A percentile compares a stretch with the other conserved stretches of the same genome.
Conservation (phyloP, 345 rosid species). For the Euphorbia pulcherrima region DNA sequence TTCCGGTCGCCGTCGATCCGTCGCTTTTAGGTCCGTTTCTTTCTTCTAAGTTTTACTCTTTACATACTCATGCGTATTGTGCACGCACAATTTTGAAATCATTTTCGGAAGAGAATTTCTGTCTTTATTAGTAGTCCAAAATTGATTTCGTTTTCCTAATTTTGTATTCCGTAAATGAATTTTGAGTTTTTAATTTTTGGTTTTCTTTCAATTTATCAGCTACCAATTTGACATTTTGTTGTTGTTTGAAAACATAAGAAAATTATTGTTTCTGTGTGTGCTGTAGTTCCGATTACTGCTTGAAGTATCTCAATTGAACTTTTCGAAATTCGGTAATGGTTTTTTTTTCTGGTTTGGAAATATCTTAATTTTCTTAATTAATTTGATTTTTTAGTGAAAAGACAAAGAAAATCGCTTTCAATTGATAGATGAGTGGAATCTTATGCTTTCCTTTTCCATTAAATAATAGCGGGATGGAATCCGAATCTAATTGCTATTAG, state of each 20-base stretch:
- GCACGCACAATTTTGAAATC: neutral
- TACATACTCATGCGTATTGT: neutral
- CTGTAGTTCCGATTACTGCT: neutral
- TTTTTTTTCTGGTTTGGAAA: neutral
- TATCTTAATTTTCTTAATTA: neutral
- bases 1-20: constrained; percentile 16
- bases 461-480: neutral
- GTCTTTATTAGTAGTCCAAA: neutral
- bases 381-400: neutral
- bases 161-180: neutral
- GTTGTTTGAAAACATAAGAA: neutral
- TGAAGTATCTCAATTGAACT: neutral
- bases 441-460: constrained; percentile 3
- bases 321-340: neutral
- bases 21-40: constrained; percentile 9
- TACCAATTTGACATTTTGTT: neutral
- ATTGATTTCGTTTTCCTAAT: neutral
- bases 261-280: neutral
- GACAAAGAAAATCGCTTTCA: constrained; percentile 7
- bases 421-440: neutral
- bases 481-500: neutral
- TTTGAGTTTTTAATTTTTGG: neutral
- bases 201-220: constrained; percentile 4
- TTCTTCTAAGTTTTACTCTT: too few relatives aligned
- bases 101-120: neutral